phyloP scores from a whole-genome alignment of 805 yeast genomes.

The Lipomyces oligophaga region DNA sequence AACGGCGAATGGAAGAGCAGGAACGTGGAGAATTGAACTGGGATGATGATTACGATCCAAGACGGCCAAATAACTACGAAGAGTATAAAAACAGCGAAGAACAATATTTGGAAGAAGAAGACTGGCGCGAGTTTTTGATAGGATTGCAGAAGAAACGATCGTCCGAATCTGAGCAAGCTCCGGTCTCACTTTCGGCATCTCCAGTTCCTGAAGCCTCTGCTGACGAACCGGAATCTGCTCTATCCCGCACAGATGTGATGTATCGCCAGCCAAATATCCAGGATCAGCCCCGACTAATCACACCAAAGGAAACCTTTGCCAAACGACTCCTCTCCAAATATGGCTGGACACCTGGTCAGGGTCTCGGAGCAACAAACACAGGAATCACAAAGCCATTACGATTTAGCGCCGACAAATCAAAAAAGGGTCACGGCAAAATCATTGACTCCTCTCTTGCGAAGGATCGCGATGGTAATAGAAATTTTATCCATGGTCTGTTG shows the following conservation, averaged over 20 bases:
- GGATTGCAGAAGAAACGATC: slow-evolving; percentile 6
- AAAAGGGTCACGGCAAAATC: slow-evolving; percentile 26
- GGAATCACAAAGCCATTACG: slow-evolving; percentile 26
- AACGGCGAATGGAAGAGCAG: slow-evolving; percentile 5
- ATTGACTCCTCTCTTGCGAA: slow-evolving; percentile 8
- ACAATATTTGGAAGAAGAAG: slow-evolving; percentile 26
- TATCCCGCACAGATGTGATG: slow-evolving; percentile 6
- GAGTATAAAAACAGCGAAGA: slow-evolving; percentile 28
- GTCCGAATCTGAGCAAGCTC: slow-evolving; percentile 1
- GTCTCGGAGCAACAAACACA: slow-evolving; percentile 20
- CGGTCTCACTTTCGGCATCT: too few relatives aligned
- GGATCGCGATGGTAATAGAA: neutral
- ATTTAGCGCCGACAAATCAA: slow-evolving; percentile 24
- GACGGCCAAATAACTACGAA: slow-evolving; percentile 25
- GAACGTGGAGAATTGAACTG: slow-evolving; percentile 16
- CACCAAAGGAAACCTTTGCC: slow-evolving; percentile 25
- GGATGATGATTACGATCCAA: slow-evolving; percentile 28
- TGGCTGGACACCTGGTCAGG: slow-evolving; percentile 30
- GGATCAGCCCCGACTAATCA: slow-evolving; percentile 1
- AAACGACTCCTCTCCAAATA: slow-evolving; percentile 21
- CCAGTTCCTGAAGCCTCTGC: neutral
- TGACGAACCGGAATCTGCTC: slow-evolving; percentile 1
- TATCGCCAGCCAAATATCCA: neutral
- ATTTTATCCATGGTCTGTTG: slow-evolving; percentile 19
- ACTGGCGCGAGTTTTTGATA: slow-evolving; percentile 26